Conservation (phyloP, 1,139 yeast genomes). For the Taiozyma sp. region DNA sequence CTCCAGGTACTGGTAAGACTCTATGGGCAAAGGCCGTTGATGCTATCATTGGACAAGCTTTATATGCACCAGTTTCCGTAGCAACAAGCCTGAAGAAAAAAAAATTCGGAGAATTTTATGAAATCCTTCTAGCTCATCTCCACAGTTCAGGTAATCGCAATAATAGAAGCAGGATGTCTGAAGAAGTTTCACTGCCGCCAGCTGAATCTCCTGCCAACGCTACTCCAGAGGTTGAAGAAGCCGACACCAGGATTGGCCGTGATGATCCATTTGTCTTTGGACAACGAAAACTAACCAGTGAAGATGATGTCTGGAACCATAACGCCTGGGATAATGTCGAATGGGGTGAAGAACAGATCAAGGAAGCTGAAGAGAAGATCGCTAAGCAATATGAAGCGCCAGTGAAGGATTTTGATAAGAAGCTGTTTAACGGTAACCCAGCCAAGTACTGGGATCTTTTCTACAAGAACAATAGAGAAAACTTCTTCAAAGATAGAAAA, state of each 20-base stretch:
- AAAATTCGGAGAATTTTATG: background rate
- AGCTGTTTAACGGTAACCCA: conserved; percentile 73
- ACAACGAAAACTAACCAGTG: conserved; percentile 65
- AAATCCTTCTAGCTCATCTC: background rate
- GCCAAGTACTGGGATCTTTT: conserved; percentile 95
- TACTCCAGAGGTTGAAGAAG: conserved; percentile 12
- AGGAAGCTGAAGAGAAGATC: conserved; percentile 70
- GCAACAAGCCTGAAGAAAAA: background rate
- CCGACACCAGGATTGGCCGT: conserved; percentile 56
- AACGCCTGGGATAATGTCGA: conserved; percentile 99
- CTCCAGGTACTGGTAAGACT: conserved; percentile 99
- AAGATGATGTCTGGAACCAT: conserved; percentile 81
- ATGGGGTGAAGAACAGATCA: conserved; percentile 89
- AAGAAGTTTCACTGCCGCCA: background rate
- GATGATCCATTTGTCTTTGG: conserved; percentile 93
- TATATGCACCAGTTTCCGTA: background rate
- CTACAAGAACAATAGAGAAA: conserved; percentile 83
- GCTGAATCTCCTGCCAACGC: background rate
- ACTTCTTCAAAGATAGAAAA: conserved; percentile 92
- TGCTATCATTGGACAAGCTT: conserved; percentile 65
- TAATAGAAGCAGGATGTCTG: background rate
- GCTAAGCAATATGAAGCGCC: conserved; percentile 74
- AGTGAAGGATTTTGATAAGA: conserved; percentile 80
- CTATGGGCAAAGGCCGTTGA: conserved; percentile 96
- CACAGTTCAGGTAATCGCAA: background rate